Conservation (phyloP, 2,329 filamentous ascomycete species). For the Trichoderma endophyticum region DNA sequence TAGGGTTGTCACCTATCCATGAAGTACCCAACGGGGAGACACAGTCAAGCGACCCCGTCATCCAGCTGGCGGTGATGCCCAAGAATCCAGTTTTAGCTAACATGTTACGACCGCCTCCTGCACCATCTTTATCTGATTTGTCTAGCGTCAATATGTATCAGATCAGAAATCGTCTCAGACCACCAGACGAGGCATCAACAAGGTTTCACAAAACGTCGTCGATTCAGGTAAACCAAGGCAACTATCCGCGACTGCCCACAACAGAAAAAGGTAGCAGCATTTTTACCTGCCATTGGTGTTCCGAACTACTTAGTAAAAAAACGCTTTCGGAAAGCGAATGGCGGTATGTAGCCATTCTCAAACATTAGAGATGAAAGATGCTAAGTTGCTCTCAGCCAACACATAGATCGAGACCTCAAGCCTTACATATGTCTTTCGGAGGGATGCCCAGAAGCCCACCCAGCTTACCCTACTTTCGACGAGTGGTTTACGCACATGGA, state of each 20-base stretch:
- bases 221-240: constrained; percentile 3
- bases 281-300: neutral
- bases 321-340: neutral
- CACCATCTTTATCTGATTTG: neutral
- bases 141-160: neutral
- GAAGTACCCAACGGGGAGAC: neutral
- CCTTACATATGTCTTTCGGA: constrained; percentile 19
- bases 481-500: constrained; percentile 16
- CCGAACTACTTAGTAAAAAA: neutral
- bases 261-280: neutral
- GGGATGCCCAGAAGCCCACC: neutral
- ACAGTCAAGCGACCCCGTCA: neutral
- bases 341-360: neutral
- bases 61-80: neutral
- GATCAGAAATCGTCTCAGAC: neutral
- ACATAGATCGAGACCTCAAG: constrained; percentile 18
- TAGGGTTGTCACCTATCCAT: neutral
- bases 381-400: neutral
- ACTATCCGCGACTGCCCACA: neutral
- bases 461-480: neutral
- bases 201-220: neutral
- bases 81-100: neutral
- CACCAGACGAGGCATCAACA: neutral
- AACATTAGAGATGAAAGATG: neutral
- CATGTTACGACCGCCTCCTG: too few species aligned